Base-by-base conservation (phyloP, 163 green algal species). In the Coccomyxa subellipsoidea region DNA sequence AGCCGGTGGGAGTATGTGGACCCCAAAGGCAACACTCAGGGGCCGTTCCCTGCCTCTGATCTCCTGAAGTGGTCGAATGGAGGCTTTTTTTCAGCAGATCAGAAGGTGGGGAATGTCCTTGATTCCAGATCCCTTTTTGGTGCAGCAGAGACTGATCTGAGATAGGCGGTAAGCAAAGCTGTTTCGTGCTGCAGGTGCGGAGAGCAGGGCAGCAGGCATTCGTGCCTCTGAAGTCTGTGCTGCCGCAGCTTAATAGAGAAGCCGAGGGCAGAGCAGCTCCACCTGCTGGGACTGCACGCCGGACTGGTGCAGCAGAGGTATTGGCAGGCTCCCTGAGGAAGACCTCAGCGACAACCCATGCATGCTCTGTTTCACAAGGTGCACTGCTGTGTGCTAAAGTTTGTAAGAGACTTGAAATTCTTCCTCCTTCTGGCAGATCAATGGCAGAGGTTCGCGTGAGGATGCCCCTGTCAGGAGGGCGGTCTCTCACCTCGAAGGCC, bases 81-180 rank as follows among this genome's bases (percentile, higher is more conserved):
- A 40, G 70, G 70, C 70, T 77, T 47, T 32, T 77, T 77, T 32
- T n/a, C 70, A 39, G 10, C 66, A 32, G 66, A 73, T 34, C 66
- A 73, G 27, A 18, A 73, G 66, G 66, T 73, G 32, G 0, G n/a
- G 18, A 32, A 35, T 1, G 66, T 59, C 47, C 47, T 29, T 29
- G 12, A 66, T 12, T 66, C 47, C 47, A 12, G 12, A 12, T 66
- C 12, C 47, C 47, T 18, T 18, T 66, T 66, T 66, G 47, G 18
- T 29, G 47, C 12, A 29, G 47, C 12, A 29, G 4, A 73, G 66
- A n/a, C 21, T 23, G 29, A 36, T 36, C 66, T 36, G 7, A 8
- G 2, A 73, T 32, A 27, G 66, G 29, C 4, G 1, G 32, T 73
- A 8, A 8, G 18, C 66, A 66, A 75, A 35, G 27, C 40, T 53